Evolutionary conservation across 192 early-diverging fungal genomes (phyloP), one percentile per base, ranked within the genome.

Genomic region (Coemansia sp.): DNA sequence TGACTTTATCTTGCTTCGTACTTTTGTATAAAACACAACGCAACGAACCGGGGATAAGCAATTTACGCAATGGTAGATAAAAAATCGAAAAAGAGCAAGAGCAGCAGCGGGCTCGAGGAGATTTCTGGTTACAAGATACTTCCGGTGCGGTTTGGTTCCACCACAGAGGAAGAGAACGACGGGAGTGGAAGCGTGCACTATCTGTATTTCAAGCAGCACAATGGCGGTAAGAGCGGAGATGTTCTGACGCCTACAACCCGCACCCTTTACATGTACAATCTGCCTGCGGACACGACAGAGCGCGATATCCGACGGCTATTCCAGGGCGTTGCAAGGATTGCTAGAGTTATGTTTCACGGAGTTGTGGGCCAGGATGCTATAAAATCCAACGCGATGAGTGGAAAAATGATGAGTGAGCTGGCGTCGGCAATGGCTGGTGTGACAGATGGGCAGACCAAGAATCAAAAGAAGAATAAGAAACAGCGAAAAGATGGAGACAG

Each of bases 251-350:
- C 88, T n/a, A 68, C 75, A 23, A 77, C 82, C 71, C 84, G 84
- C 33, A 90, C 90, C 3, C 64, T 92, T 0, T 92, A 88, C 61
- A 63, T 91, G 58, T 73, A 86, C 53, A 91, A 91, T 69, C 62
- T 91, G 67, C 90, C 90, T 15, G 74, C 77, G 13, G 90, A 92
- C 60, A 78, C 90, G 18, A 89, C 90, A 2, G 85, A 87, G 61
- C 66, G 75, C 25, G 86, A 91, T 53, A 63, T 92, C 39, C 76
- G 84, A 34, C 72, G 87, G 31, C 67, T 92, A 9, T 86, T 92
- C 63, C 82, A 87, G 18, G 84, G 85, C 30, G 70, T 74, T 18
- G 88, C 82, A 3, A 78, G 72, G 8, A 70, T 87, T 1, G 77
- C 70, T n/a, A 71, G 76, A 8, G 82, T 89, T 7, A 67, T 86